phyloP scores from a whole-genome alignment of 768 basidiomycete species.

The Nevesoporus exiguus region DNA sequence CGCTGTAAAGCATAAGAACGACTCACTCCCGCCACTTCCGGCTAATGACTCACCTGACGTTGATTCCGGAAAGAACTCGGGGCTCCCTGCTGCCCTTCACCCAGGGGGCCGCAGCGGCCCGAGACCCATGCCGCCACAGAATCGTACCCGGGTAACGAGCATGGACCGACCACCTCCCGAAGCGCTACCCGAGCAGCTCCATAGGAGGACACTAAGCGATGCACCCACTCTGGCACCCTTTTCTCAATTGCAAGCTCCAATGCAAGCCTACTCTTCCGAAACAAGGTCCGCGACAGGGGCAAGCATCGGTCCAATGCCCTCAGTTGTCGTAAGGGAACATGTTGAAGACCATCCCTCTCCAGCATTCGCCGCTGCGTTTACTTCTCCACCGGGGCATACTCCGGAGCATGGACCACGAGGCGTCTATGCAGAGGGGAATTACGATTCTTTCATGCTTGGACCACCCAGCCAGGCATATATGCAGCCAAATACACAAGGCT shows the following conservation, averaged over 20 bases:
- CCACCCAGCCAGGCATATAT: constrained; percentile 7
- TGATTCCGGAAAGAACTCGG: constrained; percentile 16
- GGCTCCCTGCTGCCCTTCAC: constrained; percentile 42
- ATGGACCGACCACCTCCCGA: constrained; percentile 9
- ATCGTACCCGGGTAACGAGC: constrained; percentile 10
- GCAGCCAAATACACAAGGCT: constrained; percentile 12
- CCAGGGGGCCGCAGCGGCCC: constrained; percentile 31
- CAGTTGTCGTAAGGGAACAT: constrained; percentile 18
- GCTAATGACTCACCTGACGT: constrained; percentile 25
- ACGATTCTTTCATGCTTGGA: constrained; percentile 1
- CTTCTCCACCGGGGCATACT: neutral
- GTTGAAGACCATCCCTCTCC: neutral
- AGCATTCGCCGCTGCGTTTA: constrained; percentile 6
- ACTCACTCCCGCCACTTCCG: constrained; percentile 42
- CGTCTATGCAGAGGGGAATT: neutral
- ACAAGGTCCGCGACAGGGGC: neutral
- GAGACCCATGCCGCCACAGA: constrained; percentile 19
- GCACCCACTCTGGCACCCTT: constrained; percentile 7
- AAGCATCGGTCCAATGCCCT: constrained; percentile 8
- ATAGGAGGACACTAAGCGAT: constrained; percentile 14
- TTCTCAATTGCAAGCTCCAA: constrained; percentile 6
- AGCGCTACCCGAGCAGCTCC: constrained; percentile 2
- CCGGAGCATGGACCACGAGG: neutral
- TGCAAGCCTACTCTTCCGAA: constrained; percentile 7
- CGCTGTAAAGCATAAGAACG: constrained; percentile 13